Base-by-base conservation (phyloP, 2,329 filamentous ascomycete species). In the Colletotrichum lini region DNA sequence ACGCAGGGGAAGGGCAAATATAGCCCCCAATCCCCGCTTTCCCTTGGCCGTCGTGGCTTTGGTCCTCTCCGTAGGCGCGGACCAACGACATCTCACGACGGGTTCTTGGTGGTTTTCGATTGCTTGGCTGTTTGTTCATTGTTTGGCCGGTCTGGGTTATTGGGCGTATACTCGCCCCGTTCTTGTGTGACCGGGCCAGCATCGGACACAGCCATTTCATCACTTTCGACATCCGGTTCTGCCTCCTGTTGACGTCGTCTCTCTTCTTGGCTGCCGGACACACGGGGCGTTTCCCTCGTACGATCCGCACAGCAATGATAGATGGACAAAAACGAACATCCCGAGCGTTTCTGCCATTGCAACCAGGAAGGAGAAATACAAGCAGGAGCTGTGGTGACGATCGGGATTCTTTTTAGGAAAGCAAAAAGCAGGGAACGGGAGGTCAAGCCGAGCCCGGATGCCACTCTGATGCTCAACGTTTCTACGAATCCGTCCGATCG, bases 1-100 rank as follows among this genome's bases (percentile, higher is more conserved):
- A 69, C 21, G 69, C 72, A 73, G 65, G 72, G 72, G 71, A 53
- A 30, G 49, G 65, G 65, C 59, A 16, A 53, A 69, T 72, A 72
- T 72, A 64, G 38, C 52, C 59, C 45, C 45, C 23, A 50, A 44
- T 50, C 53, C 26, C 57, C 40, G 26, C 38, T 45, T 38, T 47
- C 23, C 54, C 38, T 13, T 44, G 40, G 40, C 40, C 56, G 21
- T 21, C 21, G 9, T 42, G 21, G 44, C 42, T 42, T 23, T 23
- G 35, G 16, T 50, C 50, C 38, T 23, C 54, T 54, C 40, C 40
- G 40, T 47, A 56, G 62, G 40, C 50, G 62, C 54, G 58, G 58
- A 49, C 59, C 69, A 71, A 71, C 69, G 65, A 64, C 52, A 45
- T 23, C 9, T 63, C 59, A 6, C 38, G 30, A 9, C 65, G 26